A percentile compares a stretch with the other conserved stretches of the same genome.
phyloP scores from a whole-genome alignment of 257 asterid species.

The Fraxinus cuspidata region DNA sequence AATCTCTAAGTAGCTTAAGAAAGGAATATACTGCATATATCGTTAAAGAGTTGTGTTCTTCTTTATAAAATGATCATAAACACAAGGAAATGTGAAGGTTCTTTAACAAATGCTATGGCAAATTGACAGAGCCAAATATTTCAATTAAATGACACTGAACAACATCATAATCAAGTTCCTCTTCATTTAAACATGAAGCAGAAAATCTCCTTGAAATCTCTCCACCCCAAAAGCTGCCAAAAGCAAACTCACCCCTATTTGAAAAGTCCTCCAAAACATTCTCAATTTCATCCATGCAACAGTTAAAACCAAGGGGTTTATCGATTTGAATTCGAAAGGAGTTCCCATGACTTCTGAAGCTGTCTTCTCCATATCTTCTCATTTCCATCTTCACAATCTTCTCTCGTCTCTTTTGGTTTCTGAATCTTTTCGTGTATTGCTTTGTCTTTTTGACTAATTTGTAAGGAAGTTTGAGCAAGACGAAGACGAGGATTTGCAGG shows the following conservation, averaged over 20 bases:
- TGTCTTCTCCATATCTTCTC: constrained; percentile 31
- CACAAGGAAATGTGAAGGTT: not conserved
- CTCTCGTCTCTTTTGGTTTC: constrained; percentile 31
- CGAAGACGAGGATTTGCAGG: constrained; percentile 61
- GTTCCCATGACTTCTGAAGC: constrained; percentile 31
- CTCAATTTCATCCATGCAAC: constrained; percentile 74
- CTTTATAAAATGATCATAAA: not conserved
- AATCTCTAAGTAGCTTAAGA: not conserved
- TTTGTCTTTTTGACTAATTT: constrained; percentile 48
- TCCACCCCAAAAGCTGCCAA: constrained; percentile 81
- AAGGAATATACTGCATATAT: not conserved
- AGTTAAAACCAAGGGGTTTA: constrained; percentile 22
- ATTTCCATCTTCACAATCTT: constrained; percentile 36
- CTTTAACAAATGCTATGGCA: constrained; percentile 19
- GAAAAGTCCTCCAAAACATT: constrained; percentile 64
- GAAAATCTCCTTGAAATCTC: constrained; percentile 38
- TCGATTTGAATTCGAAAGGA: constrained; percentile 34
- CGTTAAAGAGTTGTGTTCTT: not conserved
- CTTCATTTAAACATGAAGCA: constrained; percentile 39
- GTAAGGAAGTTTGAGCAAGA: constrained; percentile 61
- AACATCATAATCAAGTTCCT: constrained; percentile 54
- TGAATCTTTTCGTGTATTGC: constrained; percentile 46
- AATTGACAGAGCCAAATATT: constrained; percentile 46
- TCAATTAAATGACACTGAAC: constrained; percentile 49
- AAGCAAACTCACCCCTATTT: constrained; percentile 68